Evolutionary conservation across 2,329 filamentous ascomycete genomes (phyloP).

Genomic region (Blastomyces gilchristii): DNA sequence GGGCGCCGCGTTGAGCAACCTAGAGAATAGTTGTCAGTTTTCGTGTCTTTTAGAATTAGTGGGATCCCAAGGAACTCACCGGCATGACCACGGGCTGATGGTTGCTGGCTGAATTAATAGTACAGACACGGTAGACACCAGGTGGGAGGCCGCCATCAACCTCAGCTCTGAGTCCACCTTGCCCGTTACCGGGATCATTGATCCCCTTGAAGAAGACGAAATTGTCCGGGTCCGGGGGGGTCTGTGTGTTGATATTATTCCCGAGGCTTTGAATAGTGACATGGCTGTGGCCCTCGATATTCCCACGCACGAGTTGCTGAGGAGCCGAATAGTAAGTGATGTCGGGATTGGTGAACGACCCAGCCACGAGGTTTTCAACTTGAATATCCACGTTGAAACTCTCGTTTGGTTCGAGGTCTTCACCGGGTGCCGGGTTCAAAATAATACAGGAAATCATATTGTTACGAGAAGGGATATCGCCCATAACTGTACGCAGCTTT

Average conservation of each 20-base stretch:
- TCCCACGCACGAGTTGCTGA: slow-evolving; percentile 38
- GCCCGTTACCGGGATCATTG: slow-evolving; percentile 42
- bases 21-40: slow-evolving; percentile 6
- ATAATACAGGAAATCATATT: slow-evolving; percentile 50
- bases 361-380: slow-evolving; percentile 41
- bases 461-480: slow-evolving; percentile 41
- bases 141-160: slow-evolving; percentile 40
- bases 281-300: slow-evolving; percentile 30
- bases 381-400: slow-evolving; percentile 42
- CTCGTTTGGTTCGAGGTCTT: slow-evolving; percentile 31
- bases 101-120: slow-evolving; percentile 42
- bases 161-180: slow-evolving; percentile 37
- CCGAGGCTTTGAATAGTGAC: slow-evolving; percentile 44
- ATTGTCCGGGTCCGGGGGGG: slow-evolving; percentile 32
- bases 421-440: slow-evolving; percentile 35
- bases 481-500: slow-evolving; percentile 37
- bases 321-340: slow-evolving; percentile 47
- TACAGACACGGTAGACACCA: slow-evolving; percentile 44
- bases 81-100: slow-evolving; percentile 52
- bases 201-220: slow-evolving; percentile 52
- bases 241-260: slow-evolving; percentile 25
- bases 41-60: slow-evolving; percentile 9
- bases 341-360: slow-evolving; percentile 46
- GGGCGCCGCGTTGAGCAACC: slow-evolving; percentile 42
- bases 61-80: slow-evolving; percentile 12